These are phyloP conservation scores for Brassica juncea DNA, from an alignment of 345 rosid species.

Conservation along the genomic window DNA sequence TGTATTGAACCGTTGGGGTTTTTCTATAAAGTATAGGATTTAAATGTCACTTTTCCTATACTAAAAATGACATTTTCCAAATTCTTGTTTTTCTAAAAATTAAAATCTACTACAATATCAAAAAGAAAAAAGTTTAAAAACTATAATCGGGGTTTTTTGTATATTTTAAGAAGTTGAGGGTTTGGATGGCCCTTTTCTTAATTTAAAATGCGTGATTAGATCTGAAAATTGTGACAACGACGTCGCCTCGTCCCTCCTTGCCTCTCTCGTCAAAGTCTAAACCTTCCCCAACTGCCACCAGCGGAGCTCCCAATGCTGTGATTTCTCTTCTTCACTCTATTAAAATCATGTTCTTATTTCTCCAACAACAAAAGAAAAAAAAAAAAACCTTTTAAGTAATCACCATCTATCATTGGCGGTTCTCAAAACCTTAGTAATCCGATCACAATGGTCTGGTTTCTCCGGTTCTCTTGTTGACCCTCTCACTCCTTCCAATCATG, in stretches of 20 bases:
- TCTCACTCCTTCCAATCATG: slow-evolving; percentile 39
- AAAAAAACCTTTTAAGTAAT: background rate
- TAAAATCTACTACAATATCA: too few species aligned
- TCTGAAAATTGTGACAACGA: background rate
- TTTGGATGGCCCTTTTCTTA: too few species aligned
- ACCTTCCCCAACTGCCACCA: slow-evolving; percentile 31
- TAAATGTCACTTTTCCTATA: too few species aligned
- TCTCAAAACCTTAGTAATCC: background rate
- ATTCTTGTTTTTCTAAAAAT: too few species aligned
- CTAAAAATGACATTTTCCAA: too few species aligned
- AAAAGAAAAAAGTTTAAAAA: too few species aligned
- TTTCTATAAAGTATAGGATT: too few species aligned
- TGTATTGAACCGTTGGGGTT: too few species aligned
- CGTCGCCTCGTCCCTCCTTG: background rate
- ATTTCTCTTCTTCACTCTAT: slow-evolving; percentile 2
- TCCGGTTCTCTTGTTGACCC: slow-evolving; percentile 8
- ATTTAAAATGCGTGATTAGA: background rate
- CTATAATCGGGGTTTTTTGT: too few species aligned
- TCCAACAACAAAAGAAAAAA: background rate
- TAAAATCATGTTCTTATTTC: background rate
- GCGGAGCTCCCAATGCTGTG: slow-evolving; percentile 40
- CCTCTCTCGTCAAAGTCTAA: slow-evolving; percentile 26
- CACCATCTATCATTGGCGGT: background rate
- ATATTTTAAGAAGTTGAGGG: too few species aligned
- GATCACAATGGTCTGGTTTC: slow-evolving; percentile 21